Evolutionary conservation across 2,329 filamentous ascomycete species (phyloP).

Genomic region (Fusarium dimerum): DNA sequence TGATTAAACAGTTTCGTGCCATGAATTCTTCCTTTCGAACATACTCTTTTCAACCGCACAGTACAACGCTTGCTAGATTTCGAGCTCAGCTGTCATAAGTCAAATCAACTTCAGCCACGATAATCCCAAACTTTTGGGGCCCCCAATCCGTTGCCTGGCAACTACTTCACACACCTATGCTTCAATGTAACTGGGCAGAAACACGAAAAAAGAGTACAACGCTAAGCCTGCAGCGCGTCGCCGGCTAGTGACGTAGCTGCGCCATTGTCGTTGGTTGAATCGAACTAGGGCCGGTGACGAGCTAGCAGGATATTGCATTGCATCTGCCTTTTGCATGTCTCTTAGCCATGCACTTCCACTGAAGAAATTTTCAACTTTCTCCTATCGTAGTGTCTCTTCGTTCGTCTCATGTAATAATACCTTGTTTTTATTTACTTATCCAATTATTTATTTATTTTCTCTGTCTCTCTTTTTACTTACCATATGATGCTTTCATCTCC

Average conservation of each 20-base stretch:
- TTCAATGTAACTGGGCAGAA: neutral
- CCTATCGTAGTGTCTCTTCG: neutral
- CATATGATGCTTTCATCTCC: neutral
- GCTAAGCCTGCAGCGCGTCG: conserved; percentile 18
- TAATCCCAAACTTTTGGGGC: neutral
- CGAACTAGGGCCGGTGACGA: neutral
- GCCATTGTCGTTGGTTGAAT: conserved; percentile 7
- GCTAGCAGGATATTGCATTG: neutral
- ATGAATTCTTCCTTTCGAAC: neutral
- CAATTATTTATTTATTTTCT: neutral
- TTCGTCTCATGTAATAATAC: neutral
- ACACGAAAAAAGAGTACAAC: conserved; percentile 7
- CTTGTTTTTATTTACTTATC: neutral
- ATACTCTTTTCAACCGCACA: too few species aligned
- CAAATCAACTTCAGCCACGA: too few species aligned
- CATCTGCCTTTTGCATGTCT: conserved; percentile 10
- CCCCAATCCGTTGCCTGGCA: conserved; percentile 23
- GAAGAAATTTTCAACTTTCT: neutral
- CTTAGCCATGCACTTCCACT: conserved; percentile 1
- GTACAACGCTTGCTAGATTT: too few species aligned
- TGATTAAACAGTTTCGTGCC: neutral
- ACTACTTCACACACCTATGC: conserved; percentile 10
- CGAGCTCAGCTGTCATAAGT: too few species aligned
- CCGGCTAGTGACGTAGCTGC: conserved; percentile 32
- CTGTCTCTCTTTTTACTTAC: neutral